Base-by-base conservation (phyloP, 139 green algal species). In the Asterochloris erici region DNA sequence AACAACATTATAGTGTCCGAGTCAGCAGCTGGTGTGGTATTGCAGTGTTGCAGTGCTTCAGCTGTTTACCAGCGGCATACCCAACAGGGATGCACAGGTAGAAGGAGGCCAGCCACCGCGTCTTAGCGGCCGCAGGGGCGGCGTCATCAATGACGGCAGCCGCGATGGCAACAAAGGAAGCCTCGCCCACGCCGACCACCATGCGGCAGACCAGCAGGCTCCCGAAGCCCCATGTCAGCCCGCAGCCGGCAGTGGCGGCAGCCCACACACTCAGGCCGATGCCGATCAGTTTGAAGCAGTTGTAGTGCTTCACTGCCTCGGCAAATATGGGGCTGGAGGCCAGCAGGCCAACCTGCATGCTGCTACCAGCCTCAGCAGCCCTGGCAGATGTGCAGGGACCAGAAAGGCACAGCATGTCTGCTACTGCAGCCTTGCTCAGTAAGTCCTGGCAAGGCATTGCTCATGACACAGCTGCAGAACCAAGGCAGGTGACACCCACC, bases 111-210 rank as follows among this genome's bases (percentile, higher is more conserved):
- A 98, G 92, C 95, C 95, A 98, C 11, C 81, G 78, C 10, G 93
- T 88, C 88, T 97, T 97, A 16, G 64, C 61, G 0, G 77, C 77
- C 14, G 84, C 68, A 0, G 97, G 97, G 0, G 97, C 97, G 54
- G 91, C 90, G 84, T 98, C 95, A 85, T 98, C 96, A 23, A 99
- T 98, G 86, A 98, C 99, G 0, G 97, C 94, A 9, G 97, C 89
- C 9, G 96, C 96, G 14, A 99, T 88, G 9, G 93, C 89, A 11
- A 99, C 91, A 76, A 99, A 98, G 0, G 92, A 96, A 0, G 96
- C 96, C 90, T 99, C 96, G 0, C 96, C 96, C 26, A 98, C 91
- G 6, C 96, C 96, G 26, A 98, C 96, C 26, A 93, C 84, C 81
- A 90, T 91, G 28, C 95, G 86, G 68, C 87, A 94, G 0, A 90